Base-by-base conservation (phyloP, 768 basidiomycete species). In the Chalciporus sphaerocephalus region DNA sequence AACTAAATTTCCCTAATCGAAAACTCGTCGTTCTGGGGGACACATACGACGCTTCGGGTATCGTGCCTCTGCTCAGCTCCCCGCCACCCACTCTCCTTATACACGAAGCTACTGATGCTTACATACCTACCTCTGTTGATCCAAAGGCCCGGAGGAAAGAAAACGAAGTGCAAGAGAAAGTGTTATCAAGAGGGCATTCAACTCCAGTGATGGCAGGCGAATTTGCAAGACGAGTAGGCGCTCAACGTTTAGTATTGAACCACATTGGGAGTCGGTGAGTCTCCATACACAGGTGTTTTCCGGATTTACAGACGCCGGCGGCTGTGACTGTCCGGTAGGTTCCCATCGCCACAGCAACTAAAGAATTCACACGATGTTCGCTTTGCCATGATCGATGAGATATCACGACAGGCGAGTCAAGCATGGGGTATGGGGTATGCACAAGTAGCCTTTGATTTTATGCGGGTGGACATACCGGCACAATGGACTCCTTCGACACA, bases 71-170 rank as follows among this genome's bases (percentile, higher is more conserved):
- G 18, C 78, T 77, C 61, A 54, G 54, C 36, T 58, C 66, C 21
- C 71, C 78, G 37, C 58, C 74, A 4, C 74, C 76, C 18, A 78
- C 82, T 22, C 70, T 92, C n/a, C 73, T 92, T 16, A 71, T 92
- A n/a, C 92, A 93, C 62, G 91, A 93, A 65, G 80, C 84, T 1
- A 91, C 87, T 2, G 89, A 92, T 57, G 81, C 84, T 0, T 75
- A 74, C 52, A 78, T 93, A 28, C 81, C 85, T 0, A 58, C 48
- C 2, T 55, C 70, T 38, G 73, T 85, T 44, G 81, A 83, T 59
- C 65, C 70, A 8, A 69, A 66, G 25, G 66, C 76, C 23, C 73
- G 60, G 42, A 71, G 74, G 42, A 69, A 69, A 21, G 67, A 61
- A 2, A 66, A 68, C 39, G 69, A 64, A 43, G 68, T 81, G 27